These are phyloP conservation scores for Chrysanthemum seticuspe DNA, from an alignment of 129 eudicot species.

Conservation along the genomic window DNA sequence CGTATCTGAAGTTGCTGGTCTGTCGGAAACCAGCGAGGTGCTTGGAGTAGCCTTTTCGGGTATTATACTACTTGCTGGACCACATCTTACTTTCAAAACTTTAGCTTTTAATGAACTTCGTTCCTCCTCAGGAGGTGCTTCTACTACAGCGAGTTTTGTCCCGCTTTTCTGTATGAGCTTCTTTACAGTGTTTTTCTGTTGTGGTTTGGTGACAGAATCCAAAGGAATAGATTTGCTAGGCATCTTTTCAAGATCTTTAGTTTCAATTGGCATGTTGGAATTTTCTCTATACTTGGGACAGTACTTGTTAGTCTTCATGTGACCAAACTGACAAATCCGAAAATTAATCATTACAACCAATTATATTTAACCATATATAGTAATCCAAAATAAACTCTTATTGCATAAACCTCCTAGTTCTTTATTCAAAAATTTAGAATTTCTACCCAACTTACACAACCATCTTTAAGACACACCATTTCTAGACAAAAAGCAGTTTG, in stretches of 20 bases:
- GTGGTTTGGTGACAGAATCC: constrained; percentile 51
- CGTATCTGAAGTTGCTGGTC: constrained; percentile 56
- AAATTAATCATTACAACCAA: background rate
- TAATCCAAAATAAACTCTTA: background rate
- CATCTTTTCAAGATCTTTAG: constrained; percentile 54
- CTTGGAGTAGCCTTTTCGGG: constrained; percentile 62
- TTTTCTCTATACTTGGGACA: constrained; percentile 91
- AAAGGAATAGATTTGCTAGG: constrained; percentile 36
- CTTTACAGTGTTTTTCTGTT: constrained; percentile 45
- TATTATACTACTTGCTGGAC: constrained; percentile 45
- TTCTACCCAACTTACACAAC: background rate
- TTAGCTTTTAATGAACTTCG: constrained; percentile 63
- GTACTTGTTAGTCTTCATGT: constrained; percentile 93
- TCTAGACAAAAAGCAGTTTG: background rate
- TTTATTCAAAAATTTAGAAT: background rate
- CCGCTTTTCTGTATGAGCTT: constrained; percentile 52
- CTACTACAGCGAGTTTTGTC: constrained; percentile 51
- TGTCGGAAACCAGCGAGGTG: constrained; percentile 67
- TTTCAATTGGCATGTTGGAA: constrained; percentile 51
- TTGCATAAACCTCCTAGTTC: background rate
- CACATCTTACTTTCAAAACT: constrained; percentile 77
- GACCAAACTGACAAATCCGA: constrained; percentile 65
- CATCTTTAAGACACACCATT: background rate
- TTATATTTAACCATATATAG: background rate
- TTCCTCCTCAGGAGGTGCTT: constrained; percentile 69